phyloP scores from a whole-genome alignment of 176 grass and related monocot genomes.

The Aegilops bicornis region DNA sequence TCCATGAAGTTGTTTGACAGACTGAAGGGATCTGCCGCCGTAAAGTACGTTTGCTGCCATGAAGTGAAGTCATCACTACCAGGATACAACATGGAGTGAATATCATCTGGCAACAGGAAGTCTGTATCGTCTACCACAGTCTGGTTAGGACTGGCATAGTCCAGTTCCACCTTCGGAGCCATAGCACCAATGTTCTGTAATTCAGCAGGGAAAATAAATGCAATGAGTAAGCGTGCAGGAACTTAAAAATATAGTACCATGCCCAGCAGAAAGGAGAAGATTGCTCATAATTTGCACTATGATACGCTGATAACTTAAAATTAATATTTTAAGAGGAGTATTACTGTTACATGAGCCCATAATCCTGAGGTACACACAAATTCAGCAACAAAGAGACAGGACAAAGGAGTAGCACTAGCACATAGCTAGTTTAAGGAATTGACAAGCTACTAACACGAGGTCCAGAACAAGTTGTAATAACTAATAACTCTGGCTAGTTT shows the following conservation, averaged over 20 bases:
- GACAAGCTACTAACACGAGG: background rate
- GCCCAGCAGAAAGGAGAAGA: background rate
- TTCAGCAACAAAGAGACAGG: background rate
- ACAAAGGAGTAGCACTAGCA: background rate
- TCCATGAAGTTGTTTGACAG: constrained; percentile 10
- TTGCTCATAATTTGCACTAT: constrained; percentile 4
- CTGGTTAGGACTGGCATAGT: constrained; percentile 38
- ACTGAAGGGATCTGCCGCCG: background rate
- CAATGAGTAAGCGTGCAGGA: background rate
- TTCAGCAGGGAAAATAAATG: constrained; percentile 22
- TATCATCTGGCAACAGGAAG: constrained; percentile 51
- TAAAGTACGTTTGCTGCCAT: background rate
- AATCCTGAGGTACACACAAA: background rate
- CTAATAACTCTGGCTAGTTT: background rate
- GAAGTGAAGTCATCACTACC: constrained; percentile 29
- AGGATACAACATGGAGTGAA: constrained; percentile 51
- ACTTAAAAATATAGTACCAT: constrained; percentile 1
- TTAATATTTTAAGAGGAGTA: background rate
- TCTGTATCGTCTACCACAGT: constrained; percentile 37
- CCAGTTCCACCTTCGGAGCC: constrained; percentile 40
- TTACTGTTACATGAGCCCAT: background rate
- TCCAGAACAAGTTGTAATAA: background rate
- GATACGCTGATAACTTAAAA: background rate
- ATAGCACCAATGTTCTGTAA: constrained; percentile 33
- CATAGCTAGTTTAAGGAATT: background rate